phyloP scores from a whole-genome alignment of 345 rosid genomes.

The Eutrema japonicum region DNA sequence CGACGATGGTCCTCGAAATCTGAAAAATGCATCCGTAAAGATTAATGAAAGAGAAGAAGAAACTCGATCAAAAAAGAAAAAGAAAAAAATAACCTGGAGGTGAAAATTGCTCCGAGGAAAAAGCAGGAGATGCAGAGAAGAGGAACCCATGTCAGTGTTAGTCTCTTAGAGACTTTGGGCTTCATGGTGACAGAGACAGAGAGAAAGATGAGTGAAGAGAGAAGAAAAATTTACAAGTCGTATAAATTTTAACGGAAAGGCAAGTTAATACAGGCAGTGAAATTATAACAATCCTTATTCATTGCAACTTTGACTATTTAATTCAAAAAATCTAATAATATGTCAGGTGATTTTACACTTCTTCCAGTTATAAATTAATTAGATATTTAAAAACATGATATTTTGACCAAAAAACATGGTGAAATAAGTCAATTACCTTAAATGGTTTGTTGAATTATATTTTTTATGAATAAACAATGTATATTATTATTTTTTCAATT shows the following conservation, averaged over 20 bases:
- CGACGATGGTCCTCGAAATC: constrained; percentile 19
- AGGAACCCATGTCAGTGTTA: constrained; percentile 73
- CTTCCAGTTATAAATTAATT: constrained; percentile 16
- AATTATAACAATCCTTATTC: constrained; percentile 33
- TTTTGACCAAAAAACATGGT: constrained; percentile 18
- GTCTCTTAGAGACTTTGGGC: constrained; percentile 52
- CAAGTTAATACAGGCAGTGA: constrained; percentile 11
- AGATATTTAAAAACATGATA: not conserved
- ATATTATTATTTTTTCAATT: no score
- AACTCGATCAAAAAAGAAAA: not conserved
- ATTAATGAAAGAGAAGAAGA: not conserved
- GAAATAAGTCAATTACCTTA: not conserved
- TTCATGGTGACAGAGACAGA: constrained; percentile 53
- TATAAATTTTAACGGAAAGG: constrained; percentile 15
- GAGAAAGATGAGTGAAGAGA: constrained; percentile 17
- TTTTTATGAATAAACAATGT: not conserved
- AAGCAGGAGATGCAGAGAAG: constrained; percentile 71
- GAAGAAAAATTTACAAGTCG: constrained; percentile 11
- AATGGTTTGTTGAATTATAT: not conserved
- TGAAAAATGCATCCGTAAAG: constrained; percentile 15
- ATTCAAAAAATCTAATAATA: constrained; percentile 7
- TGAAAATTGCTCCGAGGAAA: constrained; percentile 73
- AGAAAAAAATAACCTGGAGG: constrained; percentile 54
- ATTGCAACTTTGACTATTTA: constrained; percentile 38
- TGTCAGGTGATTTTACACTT: constrained; percentile 28